Evolutionary conservation across 148 eudicot genomes (phyloP).

Genomic region (Chenopodium suecicum): DNA sequence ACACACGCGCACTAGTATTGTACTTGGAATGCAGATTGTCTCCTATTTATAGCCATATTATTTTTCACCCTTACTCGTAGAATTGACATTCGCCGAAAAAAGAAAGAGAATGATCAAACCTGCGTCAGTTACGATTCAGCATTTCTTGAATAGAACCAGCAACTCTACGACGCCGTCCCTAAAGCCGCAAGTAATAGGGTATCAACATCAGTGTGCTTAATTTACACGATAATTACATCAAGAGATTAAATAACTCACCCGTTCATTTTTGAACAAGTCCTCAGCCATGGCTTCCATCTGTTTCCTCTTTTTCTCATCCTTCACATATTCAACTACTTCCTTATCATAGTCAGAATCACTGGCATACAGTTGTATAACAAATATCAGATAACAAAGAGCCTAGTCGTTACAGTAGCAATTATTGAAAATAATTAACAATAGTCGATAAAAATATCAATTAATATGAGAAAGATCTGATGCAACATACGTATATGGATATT

Average conservation of each 20-base stretch:
- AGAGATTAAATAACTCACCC: conserved; percentile 38
- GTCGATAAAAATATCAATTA: not conserved
- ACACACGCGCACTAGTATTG: too few relatives aligned
- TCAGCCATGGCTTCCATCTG: conserved; percentile 94
- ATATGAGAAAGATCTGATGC: conserved; percentile 14
- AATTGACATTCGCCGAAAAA: too few relatives aligned
- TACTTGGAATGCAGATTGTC: too few relatives aligned
- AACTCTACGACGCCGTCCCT: conserved; percentile 62
- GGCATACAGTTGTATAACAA: conserved; percentile 11
- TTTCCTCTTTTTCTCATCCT: conserved; percentile 86
- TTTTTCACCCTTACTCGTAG: too few relatives aligned
- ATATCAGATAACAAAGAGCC: not conserved
- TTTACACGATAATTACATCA: not conserved
- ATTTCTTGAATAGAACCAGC: conserved; percentile 57
- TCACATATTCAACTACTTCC: conserved; percentile 56
- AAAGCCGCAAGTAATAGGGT: not conserved
- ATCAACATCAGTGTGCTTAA: not conserved
- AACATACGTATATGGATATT: conserved; percentile 71
- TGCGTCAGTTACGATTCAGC: conserved; percentile 44
- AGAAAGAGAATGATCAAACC: conserved; percentile 22
- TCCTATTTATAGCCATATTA: too few relatives aligned
- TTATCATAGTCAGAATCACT: conserved; percentile 79
- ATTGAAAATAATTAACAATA: not conserved
- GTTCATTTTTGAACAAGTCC: conserved; percentile 74
- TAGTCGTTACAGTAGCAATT: not conserved